Conservation (phyloP, 192 early-diverging fungal species). For the Coemansia sp. region DNA sequence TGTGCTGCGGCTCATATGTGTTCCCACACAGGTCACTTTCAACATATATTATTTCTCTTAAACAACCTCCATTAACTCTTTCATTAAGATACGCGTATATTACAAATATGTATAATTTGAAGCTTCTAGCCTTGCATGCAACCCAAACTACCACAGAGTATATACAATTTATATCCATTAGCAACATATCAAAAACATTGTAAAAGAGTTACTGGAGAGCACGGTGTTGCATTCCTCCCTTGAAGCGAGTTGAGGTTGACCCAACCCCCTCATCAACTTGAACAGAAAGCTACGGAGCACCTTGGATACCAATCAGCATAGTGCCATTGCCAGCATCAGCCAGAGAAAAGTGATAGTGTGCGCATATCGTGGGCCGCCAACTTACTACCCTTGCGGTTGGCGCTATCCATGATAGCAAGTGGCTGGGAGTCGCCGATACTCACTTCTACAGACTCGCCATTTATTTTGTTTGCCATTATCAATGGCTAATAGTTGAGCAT, state of each 20-base stretch:
- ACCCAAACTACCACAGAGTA: conserved; percentile 18
- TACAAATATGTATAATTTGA: background rate
- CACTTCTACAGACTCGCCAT: background rate
- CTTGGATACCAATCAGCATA: conserved; percentile 34
- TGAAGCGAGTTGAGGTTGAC: conserved; percentile 23
- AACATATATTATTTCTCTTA: background rate
- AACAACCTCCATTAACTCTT: background rate
- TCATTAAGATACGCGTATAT: background rate
- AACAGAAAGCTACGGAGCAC: conserved; percentile 49
- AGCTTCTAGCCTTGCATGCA: conserved; percentile 10
- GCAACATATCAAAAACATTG: background rate
- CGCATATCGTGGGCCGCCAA: conserved; percentile 68
- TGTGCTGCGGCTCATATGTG: background rate
- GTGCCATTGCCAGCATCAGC: background rate
- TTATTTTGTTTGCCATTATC: background rate
- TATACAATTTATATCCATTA: conserved; percentile 12
- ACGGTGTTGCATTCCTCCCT: conserved; percentile 35
- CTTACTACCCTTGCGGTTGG: conserved; percentile 49
- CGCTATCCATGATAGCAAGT: background rate
- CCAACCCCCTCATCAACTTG: conserved; percentile 47
- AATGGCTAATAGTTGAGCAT: conserved; percentile 12
- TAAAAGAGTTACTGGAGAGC: conserved; percentile 22
- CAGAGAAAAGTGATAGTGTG: conserved; percentile 56
- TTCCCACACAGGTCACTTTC: background rate
- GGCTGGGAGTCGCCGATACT: background rate